Conservation (phyloP, 768 basidiomycete species). For the Suillus decipiens region DNA sequence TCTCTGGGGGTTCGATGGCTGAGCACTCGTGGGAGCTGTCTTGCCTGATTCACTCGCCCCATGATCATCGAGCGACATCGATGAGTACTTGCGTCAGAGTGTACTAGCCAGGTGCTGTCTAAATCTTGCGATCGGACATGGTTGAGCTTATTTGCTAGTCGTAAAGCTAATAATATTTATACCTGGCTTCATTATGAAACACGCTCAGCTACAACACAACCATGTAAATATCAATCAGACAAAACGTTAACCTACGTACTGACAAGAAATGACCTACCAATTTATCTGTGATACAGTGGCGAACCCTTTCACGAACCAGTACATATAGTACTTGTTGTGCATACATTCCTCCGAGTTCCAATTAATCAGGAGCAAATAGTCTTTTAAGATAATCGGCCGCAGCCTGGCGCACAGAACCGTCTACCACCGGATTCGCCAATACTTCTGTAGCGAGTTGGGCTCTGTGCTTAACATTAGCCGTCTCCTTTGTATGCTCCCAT, state of each 20-base stretch:
- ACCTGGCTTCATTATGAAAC: neutral
- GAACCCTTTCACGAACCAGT: neutral
- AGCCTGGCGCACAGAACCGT: constrained; percentile 62
- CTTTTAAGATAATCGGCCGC: constrained; percentile 75
- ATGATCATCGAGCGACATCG: neutral
- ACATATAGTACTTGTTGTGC: neutral
- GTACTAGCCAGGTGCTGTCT: neutral
- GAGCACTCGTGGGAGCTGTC: neutral
- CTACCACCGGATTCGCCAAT: constrained; percentile 56
- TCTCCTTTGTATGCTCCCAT: constrained; percentile 53
- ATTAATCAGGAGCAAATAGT: constrained; percentile 46
- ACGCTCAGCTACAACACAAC: neutral
- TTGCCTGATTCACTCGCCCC: neutral
- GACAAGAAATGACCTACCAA: constrained; percentile 1
- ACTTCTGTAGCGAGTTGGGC: constrained; percentile 69
- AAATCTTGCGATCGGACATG: neutral
- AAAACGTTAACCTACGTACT: neutral
- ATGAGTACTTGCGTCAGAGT: neutral
- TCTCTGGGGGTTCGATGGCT: neutral
- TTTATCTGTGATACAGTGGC: neutral
- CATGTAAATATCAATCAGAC: neutral
- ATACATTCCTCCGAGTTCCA: neutral
- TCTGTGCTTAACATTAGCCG: constrained; percentile 57
- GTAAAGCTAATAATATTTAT: neutral
- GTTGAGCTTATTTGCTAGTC: neutral